A percentile compares a stretch with the other conserved stretches of the same genome.
Conservation (phyloP, 2,329 filamentous ascomycete genomes). For the Oidium heveae region DNA sequence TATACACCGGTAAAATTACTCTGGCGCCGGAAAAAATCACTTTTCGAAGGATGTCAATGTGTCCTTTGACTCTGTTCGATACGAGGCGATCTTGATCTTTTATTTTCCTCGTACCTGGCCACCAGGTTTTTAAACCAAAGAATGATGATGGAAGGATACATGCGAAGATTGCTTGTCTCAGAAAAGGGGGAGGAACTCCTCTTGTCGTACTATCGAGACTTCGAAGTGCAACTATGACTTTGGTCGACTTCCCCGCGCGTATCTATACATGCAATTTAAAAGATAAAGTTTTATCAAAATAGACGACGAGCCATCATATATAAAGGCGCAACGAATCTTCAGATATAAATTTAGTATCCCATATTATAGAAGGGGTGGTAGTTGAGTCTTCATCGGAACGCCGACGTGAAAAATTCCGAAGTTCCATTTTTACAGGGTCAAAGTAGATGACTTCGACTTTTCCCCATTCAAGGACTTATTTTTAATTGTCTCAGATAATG, state of each 20-base stretch:
- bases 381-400: background rate
- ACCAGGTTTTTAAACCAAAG: background rate
- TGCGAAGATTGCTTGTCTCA: background rate
- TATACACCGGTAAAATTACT: too few relatives aligned
- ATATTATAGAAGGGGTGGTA: background rate
- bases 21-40: background rate
- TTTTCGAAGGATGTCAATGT: background rate
- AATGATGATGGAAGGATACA: background rate
- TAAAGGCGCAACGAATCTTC: background rate
- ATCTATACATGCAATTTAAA: background rate
- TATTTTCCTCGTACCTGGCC: background rate
- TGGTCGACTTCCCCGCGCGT: background rate
- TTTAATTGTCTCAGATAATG: background rate
- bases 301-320: background rate
- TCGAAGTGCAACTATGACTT: background rate
- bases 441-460: background rate
- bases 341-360: background rate
- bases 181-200: background rate
- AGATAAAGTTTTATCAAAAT: background rate
- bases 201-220: background rate
- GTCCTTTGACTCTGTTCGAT: background rate
- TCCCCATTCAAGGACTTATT: background rate
- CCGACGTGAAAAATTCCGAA: background rate
- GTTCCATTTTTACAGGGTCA: background rate
- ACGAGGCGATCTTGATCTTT: background rate